These are phyloP conservation scores for Sodiomyces alkalinus DNA, from an alignment of 2,329 filamentous ascomycete species.

Conservation along the genomic window DNA sequence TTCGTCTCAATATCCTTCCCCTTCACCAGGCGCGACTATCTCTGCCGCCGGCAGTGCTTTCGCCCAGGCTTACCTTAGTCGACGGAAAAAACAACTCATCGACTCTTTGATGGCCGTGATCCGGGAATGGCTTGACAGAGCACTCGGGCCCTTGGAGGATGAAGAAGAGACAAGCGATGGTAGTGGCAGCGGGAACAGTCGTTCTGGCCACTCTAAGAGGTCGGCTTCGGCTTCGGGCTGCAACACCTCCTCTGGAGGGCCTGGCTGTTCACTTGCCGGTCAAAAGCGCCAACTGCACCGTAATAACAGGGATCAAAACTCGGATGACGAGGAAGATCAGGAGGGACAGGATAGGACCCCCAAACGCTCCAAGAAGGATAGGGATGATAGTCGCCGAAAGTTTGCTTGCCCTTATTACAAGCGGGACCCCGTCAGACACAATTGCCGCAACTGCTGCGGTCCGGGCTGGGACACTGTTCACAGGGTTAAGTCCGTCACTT, in stretches of 20 bases:
- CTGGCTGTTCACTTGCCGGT: background rate
- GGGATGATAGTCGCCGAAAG: conserved; percentile 1
- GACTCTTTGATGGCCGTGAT: conserved; percentile 6
- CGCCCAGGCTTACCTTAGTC: background rate
- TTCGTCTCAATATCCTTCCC: too few relatives aligned
- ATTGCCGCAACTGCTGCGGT: conserved; percentile 18
- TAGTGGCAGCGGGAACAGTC: too few relatives aligned
- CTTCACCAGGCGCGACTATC: too few relatives aligned
- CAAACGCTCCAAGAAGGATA: conserved; percentile 4
- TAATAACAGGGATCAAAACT: background rate
- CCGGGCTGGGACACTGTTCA: conserved; percentile 22
- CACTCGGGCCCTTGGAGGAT: conserved; percentile 1
- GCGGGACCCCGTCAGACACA: conserved; percentile 19
- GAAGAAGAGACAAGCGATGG: conserved; percentile 2
- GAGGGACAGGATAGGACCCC: conserved; percentile 1
- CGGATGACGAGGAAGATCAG: background rate
- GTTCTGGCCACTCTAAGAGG: background rate
- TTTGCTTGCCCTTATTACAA: conserved; percentile 25
- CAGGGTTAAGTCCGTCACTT: conserved; percentile 20
- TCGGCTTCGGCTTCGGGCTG: background rate
- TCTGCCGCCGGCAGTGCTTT: background rate
- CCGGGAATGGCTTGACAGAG: conserved; percentile 2
- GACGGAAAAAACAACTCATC: conserved; percentile 1
- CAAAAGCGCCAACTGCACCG: background rate
- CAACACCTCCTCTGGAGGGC: background rate